These are phyloP conservation scores for Willaertia magna DNA, from an alignment of 208 protist species.

Conservation along the genomic window DNA sequence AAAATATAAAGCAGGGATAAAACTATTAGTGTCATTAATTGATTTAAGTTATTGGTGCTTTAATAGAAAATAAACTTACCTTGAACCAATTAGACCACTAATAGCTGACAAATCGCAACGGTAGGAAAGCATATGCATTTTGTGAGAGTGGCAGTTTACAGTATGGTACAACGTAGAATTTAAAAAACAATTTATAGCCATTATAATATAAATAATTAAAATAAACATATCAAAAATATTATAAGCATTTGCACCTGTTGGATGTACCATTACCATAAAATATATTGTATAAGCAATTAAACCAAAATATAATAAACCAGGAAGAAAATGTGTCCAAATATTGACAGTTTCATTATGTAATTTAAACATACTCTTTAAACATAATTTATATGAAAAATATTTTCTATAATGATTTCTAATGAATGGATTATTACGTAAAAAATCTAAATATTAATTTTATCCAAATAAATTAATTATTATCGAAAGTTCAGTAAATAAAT, in stretches of 20 bases:
- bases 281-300: conserved; percentile 26
- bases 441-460: neutral
- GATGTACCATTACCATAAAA: neutral
- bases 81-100: conserved; percentile 53
- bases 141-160: neutral
- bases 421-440: neutral
- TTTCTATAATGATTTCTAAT: neutral
- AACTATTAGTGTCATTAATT: no score
- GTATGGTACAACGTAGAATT: neutral
- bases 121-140: neutral
- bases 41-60: no score
- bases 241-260: neutral
- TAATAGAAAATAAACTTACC: no score
- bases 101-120: conserved; percentile 62
- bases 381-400: neutral
- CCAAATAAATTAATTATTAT: no score
- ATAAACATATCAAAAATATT: conserved; percentile 2
- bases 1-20: conserved; percentile 62
- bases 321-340: conserved; percentile 57
- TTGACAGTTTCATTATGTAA: conserved; percentile 71
- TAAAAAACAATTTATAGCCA: neutral
- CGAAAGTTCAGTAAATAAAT: neutral
- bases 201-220: neutral
- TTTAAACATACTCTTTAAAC: conserved; percentile 23
- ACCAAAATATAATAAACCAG: conserved; percentile 45